A percentile compares a stretch with the other conserved stretches of the same genome.
Evolutionary conservation across 768 basidiomycete species (phyloP).

Genomic region (Amanita rimosa): DNA sequence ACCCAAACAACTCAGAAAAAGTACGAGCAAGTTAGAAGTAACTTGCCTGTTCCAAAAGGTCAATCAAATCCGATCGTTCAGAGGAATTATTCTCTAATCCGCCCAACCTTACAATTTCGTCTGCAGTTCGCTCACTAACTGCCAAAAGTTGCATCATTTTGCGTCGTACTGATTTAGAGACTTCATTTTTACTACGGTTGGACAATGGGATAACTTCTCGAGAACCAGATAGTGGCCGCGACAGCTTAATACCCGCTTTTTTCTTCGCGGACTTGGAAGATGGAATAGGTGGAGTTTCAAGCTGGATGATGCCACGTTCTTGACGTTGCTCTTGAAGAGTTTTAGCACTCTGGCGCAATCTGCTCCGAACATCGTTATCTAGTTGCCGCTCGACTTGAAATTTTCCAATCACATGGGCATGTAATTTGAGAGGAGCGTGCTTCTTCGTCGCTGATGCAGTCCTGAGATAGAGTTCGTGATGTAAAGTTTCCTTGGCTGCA

Average conservation of each 20-base stretch:
- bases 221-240: background rate
- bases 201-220: slow-evolving; percentile 14
- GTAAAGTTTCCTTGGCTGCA: slow-evolving; percentile 36
- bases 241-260: slow-evolving; percentile 1
- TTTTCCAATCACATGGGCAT: slow-evolving; percentile 67
- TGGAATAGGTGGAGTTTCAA: slow-evolving; percentile 33
- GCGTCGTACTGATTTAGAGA: slow-evolving; percentile 18
- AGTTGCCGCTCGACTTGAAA: slow-evolving; percentile 57
- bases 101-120: slow-evolving; percentile 36
- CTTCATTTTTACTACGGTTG: slow-evolving; percentile 12
- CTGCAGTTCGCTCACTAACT: slow-evolving; percentile 34
- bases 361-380: slow-evolving; percentile 30
- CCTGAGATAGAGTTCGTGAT: slow-evolving; percentile 68
- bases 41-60: slow-evolving; percentile 38
- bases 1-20: background rate
- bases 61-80: slow-evolving; percentile 29
- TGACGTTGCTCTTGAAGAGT: slow-evolving; percentile 27
- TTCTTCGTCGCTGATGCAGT: slow-evolving; percentile 45
- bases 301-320: slow-evolving; percentile 34
- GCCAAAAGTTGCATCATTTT: slow-evolving; percentile 47
- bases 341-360: slow-evolving; percentile 32
- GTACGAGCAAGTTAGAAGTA: background rate
- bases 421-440: slow-evolving; percentile 56
- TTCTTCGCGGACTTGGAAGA: slow-evolving; percentile 24
- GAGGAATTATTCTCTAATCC: slow-evolving; percentile 22